phyloP scores from a whole-genome alignment of 805 yeast species.

The Tetrapisispora fleetii region DNA sequence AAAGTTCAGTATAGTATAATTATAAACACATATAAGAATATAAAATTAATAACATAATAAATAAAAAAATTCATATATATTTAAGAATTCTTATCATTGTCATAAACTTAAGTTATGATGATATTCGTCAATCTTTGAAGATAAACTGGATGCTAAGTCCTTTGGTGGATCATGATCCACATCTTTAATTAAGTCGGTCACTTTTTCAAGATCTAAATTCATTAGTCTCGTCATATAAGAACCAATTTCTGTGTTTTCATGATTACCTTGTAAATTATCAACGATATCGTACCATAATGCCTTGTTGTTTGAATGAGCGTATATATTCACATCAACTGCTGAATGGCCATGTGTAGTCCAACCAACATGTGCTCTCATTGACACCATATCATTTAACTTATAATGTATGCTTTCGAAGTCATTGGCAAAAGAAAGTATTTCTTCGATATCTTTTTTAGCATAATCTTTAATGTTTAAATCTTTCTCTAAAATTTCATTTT shows the following conservation, averaged over 20 bases:
- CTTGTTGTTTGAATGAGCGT: constrained; percentile 59
- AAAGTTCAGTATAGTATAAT: background rate
- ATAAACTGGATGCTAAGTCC: background rate
- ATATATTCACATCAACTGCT: constrained; percentile 90
- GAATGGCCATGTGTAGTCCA: constrained; percentile 97
- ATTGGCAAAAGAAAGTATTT: constrained; percentile 30
- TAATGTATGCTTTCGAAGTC: constrained; percentile 26
- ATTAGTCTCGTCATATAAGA: constrained; percentile 49
- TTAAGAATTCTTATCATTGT: too few species aligned
- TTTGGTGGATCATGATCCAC: constrained; percentile 38
- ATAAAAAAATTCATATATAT: background rate
- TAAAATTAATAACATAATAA: background rate
- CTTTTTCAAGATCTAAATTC: constrained; percentile 37
- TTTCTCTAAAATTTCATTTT: constrained; percentile 43
- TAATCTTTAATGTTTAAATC: constrained; percentile 60
- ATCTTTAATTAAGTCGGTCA: constrained; percentile 41
- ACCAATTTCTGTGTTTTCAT: constrained; percentile 83
- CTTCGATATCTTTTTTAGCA: constrained; percentile 42
- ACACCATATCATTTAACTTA: constrained; percentile 57
- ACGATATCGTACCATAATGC: constrained; percentile 33
- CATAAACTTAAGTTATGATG: background rate
- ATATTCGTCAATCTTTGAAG: background rate
- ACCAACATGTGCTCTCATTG: constrained; percentile 81
- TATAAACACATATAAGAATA: background rate
- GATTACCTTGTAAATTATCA: constrained; percentile 59